These are phyloP conservation scores for Mucor saturninus DNA, from an alignment of 371 early-diverging fungal genomes.

Conservation along the genomic window DNA sequence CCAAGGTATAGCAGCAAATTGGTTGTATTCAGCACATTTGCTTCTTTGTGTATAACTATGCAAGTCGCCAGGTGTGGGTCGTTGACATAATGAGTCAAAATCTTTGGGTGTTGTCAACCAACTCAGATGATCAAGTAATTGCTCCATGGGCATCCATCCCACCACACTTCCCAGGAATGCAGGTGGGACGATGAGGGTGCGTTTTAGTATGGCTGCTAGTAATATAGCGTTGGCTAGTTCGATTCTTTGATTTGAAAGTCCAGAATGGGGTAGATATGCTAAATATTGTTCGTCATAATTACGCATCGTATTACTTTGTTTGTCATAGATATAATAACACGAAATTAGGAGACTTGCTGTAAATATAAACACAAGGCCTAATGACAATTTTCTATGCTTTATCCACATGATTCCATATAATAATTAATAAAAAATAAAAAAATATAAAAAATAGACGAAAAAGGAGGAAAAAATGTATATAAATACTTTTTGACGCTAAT, in stretches of 20 bases:
- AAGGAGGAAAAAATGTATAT: constrained; percentile 13
- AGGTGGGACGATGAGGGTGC: constrained; percentile 65
- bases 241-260: constrained; percentile 66
- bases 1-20: constrained; percentile 48
- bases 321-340: background rate
- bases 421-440: background rate
- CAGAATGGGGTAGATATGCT: constrained; percentile 64
- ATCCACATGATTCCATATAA: constrained; percentile 7
- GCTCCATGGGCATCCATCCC: constrained; percentile 50
- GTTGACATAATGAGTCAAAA: constrained; percentile 28
- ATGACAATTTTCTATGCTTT: constrained; percentile 7
- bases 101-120: constrained; percentile 42
- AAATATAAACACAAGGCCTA: background rate
- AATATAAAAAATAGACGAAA: constrained; percentile 10
- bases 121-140: constrained; percentile 36
- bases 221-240: constrained; percentile 60
- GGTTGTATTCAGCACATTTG: constrained; percentile 36
- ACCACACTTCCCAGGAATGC: constrained; percentile 47
- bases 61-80: constrained; percentile 19
- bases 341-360: background rate
- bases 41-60: constrained; percentile 19
- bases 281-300: constrained; percentile 41
- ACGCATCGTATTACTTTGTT: background rate
- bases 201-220: constrained; percentile 52
- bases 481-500: constrained; percentile 9